Evolutionary conservation across 768 basidiomycete species (phyloP).

Genomic region (Tulasnella sp.): DNA sequence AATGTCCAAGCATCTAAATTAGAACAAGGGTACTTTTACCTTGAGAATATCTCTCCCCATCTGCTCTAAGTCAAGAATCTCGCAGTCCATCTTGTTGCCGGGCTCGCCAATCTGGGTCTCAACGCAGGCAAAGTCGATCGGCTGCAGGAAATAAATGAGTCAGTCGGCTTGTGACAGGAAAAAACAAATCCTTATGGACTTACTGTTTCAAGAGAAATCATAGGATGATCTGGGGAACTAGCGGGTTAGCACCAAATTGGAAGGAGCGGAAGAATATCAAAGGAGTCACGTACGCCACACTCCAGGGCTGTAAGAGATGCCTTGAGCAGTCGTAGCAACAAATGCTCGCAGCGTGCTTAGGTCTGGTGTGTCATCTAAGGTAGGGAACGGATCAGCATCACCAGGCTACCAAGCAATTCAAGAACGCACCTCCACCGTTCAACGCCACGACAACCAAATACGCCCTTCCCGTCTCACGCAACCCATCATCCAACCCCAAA

Average conservation of each 20-base stretch:
- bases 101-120: slow-evolving; percentile 84
- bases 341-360: slow-evolving; percentile 71
- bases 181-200: slow-evolving; percentile 24
- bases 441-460: slow-evolving; percentile 85
- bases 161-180: slow-evolving; percentile 21
- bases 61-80: slow-evolving; percentile 49
- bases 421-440: slow-evolving; percentile 44
- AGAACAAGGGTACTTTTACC: slow-evolving; percentile 13
- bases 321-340: slow-evolving; percentile 69
- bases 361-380: slow-evolving; percentile 64
- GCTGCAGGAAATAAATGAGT: slow-evolving; percentile 33
- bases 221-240: slow-evolving; percentile 69
- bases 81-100: slow-evolving; percentile 71
- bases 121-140: slow-evolving; percentile 77
- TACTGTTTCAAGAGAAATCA: slow-evolving; percentile 72
- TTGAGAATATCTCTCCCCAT: neutral
- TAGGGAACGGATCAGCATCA: neutral
- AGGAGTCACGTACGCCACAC: slow-evolving; percentile 73
- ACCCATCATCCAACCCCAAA: slow-evolving; percentile 35
- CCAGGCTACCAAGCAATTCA: neutral
- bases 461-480: slow-evolving; percentile 41
- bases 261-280: neutral
- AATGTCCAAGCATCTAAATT: neutral
- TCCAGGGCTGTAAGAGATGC: slow-evolving; percentile 72
- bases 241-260: neutral